Conservation (phyloP, 2,329 filamentous ascomycete species). For the Stachybotrys echinatus region DNA sequence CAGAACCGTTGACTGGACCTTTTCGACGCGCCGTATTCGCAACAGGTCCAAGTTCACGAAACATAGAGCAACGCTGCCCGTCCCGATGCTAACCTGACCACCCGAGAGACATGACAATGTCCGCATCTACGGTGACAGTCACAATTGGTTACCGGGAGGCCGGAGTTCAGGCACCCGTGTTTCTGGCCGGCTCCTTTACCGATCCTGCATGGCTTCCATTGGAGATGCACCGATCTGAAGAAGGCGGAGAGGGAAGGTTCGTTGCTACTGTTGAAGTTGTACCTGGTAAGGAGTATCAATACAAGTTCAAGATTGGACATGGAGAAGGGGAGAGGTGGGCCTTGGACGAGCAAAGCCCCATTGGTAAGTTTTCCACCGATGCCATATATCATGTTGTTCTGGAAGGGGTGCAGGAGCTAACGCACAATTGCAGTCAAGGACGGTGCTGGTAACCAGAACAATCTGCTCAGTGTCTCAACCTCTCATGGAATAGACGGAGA, state of each 20-base stretch:
- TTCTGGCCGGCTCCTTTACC: constrained; percentile 64
- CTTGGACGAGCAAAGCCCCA: constrained; percentile 56
- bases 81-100: background rate
- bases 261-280: constrained; percentile 48
- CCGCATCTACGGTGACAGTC: constrained; percentile 29
- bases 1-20: no score
- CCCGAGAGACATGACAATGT: background rate
- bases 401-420: background rate
- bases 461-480: constrained; percentile 27
- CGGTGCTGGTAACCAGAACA: constrained; percentile 42
- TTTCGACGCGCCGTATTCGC: no score
- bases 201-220: constrained; percentile 60
- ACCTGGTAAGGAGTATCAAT: constrained; percentile 58
- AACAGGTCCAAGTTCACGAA: no score
- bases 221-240: constrained; percentile 56
- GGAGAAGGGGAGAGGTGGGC: constrained; percentile 66
- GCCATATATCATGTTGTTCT: background rate
- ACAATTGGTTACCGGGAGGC: constrained; percentile 57
- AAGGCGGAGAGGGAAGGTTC: constrained; percentile 53
- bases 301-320: constrained; percentile 66
- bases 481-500: background rate
- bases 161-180: constrained; percentile 62
- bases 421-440: constrained; percentile 27
- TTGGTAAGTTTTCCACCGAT: constrained; percentile 38
- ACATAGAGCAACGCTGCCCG: no score